These are phyloP conservation scores for Ophiocordyceps unilateralis DNA, from an alignment of 2,329 filamentous ascomycete species.

Conservation along the genomic window DNA sequence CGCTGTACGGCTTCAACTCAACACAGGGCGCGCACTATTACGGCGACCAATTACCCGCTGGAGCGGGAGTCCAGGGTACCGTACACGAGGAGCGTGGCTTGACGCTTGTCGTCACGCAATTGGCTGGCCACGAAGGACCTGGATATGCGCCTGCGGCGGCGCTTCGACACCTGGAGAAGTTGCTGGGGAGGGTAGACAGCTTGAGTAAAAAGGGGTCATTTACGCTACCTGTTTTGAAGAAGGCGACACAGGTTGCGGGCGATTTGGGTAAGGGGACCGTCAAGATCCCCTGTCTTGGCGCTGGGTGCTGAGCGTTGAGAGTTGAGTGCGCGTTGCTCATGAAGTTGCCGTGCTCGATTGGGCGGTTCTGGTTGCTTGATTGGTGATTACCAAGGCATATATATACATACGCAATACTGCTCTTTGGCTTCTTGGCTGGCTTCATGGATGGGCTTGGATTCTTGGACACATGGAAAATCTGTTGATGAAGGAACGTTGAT, in stretches of 20 bases:
- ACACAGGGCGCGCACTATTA: slow-evolving; percentile 29
- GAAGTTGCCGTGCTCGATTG: too few relatives aligned
- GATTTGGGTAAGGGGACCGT: slow-evolving; percentile 9
- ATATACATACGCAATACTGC: too few relatives aligned
- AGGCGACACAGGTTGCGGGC: slow-evolving; percentile 5
- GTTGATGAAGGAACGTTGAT: too few relatives aligned
- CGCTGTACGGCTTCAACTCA: slow-evolving; percentile 13
- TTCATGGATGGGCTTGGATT: too few relatives aligned
- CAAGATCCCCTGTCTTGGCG: slow-evolving; percentile 16
- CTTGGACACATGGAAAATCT: too few relatives aligned
- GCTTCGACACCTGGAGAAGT: slow-evolving; percentile 57
- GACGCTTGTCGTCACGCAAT: slow-evolving; percentile 47
- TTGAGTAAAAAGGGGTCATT: slow-evolving; percentile 26
- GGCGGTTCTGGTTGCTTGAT: too few relatives aligned
- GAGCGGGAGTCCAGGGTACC: slow-evolving; percentile 50
- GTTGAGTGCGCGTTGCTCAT: too few relatives aligned
- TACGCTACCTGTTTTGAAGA: slow-evolving; percentile 6
- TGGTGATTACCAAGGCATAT: too few relatives aligned
- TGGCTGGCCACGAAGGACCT: slow-evolving; percentile 51
- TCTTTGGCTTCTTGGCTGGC: too few relatives aligned
- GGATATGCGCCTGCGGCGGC: slow-evolving; percentile 52
- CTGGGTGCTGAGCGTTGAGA: slow-evolving; percentile 2
- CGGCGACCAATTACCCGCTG: slow-evolving; percentile 29
- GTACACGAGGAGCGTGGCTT: slow-evolving; percentile 59
- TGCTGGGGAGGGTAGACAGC: slow-evolving; percentile 51